phyloP scores from a whole-genome alignment of 2,329 filamentous ascomycete species.

The Pyricularia sp. region DNA sequence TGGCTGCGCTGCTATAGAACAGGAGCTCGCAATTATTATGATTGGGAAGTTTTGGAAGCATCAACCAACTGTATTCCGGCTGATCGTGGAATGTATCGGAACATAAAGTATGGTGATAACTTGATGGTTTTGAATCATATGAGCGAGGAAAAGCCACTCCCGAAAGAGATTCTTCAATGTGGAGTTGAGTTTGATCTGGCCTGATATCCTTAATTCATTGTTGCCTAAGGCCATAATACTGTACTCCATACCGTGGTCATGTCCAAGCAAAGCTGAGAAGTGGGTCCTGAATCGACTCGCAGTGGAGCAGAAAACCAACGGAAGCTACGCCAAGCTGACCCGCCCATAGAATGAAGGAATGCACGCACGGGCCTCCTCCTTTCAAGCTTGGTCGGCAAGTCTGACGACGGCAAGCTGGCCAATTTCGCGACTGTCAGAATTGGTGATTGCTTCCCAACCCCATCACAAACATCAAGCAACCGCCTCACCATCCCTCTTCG shows the following conservation, averaged over 20 bases:
- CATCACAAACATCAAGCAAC: not conserved
- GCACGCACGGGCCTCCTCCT: not conserved
- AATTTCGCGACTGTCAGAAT: not conserved
- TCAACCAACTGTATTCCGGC: too few relatives aligned
- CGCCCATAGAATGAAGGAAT: not conserved
- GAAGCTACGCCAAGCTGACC: not conserved
- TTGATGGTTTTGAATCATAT: too few relatives aligned
- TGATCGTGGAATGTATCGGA: too few relatives aligned
- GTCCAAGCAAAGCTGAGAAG: not conserved
- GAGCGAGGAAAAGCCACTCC: too few relatives aligned
- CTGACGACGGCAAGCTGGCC: constrained; percentile 1
- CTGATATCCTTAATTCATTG: not conserved
- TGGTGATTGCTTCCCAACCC: not conserved
- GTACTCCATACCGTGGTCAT: not conserved
- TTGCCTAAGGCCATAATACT: not conserved
- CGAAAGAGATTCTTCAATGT: too few relatives aligned
- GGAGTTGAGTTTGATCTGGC: too few relatives aligned
- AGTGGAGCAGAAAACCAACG: not conserved
- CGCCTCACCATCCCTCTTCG: not conserved
- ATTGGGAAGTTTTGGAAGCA: too few relatives aligned
- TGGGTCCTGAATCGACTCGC: not conserved
- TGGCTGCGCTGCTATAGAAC: too few relatives aligned
- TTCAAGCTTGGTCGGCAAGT: not conserved
- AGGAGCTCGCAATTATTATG: too few relatives aligned
- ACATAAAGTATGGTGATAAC: too few relatives aligned